Base-by-base conservation (phyloP, 768 basidiomycete species). In the Leccinellum albellum region DNA sequence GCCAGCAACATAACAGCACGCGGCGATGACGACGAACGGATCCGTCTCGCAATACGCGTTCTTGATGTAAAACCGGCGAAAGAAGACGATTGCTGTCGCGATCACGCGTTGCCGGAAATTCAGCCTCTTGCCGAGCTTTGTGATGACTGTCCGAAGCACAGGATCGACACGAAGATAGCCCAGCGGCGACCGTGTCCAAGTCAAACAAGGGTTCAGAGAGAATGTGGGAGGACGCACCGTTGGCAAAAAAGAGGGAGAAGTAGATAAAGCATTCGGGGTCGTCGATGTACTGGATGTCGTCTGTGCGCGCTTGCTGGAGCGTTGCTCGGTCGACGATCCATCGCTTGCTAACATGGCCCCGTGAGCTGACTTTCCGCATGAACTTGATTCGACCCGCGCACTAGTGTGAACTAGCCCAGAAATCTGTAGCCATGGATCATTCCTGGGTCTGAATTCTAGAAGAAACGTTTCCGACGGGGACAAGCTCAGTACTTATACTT, bases 1-100 rank as follows among this genome's bases (percentile, higher is more conserved):
- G 0, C 95, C 92, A 9, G 96, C 95, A 32, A 98, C 88, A 72
- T 98, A 98, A 61, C 88, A 87, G 73, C 96, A 99, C 0, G 94
- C 92, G 0, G 94, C 86, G 45, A 94, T 85, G 50, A 98, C 94
- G 55, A 95, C 78, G 65, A 91, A 94, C 0, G 94, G 94, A 62
- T 98, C 97, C 0, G 96, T 98, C 70, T 97, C 94, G 76, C 91
- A 94, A 68, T 94, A 96, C 8, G 86, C 81, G 69, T 96, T 98
- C 76, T 96, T 96, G 65, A 96, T 76, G 72, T 98, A 99, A 74
- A 98, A 98, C n/a, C 97, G 79, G 35, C 91, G 85, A 73, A 98
- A 97, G 75, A 93, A 98, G 40, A 98, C 88, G 49, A 88, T 93
- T 23, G 96, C 94, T 1, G 94, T 98, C 3, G 96, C 93, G 55